Evolutionary conservation across 2,329 filamentous ascomycete genomes (phyloP).

Genomic region (Chaetothyriales sp.): DNA sequence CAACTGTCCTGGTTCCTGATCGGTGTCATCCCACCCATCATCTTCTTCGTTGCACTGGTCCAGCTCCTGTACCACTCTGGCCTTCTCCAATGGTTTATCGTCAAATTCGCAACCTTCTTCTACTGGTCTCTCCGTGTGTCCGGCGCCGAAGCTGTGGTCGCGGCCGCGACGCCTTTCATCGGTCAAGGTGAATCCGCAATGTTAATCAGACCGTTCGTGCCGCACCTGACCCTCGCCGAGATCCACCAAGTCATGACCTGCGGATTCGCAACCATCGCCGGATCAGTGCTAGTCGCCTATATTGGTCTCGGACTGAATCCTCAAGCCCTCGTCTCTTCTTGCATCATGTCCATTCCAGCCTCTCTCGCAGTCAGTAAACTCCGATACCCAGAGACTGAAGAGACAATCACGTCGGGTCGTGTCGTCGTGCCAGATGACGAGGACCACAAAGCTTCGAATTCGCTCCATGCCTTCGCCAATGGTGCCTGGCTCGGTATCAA

Average conservation of each 20-base stretch:
- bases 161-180: slow-evolving; percentile 84
- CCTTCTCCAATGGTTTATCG: slow-evolving; percentile 84
- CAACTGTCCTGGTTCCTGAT: too few species aligned
- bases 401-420: slow-evolving; percentile 67
- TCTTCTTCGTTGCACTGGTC: too few species aligned
- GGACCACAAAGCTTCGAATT: slow-evolving; percentile 62
- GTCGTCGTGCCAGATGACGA: slow-evolving; percentile 70
- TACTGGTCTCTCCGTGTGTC: slow-evolving; percentile 81
- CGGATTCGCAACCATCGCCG: slow-evolving; percentile 84
- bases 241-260: slow-evolving; percentile 87
- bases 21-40: too few species aligned
- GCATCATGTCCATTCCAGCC: slow-evolving; percentile 90
- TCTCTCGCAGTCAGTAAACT: slow-evolving; percentile 82
- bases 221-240: slow-evolving; percentile 74
- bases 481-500: slow-evolving; percentile 77
- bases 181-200: slow-evolving; percentile 90
- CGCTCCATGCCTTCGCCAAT: slow-evolving; percentile 71
- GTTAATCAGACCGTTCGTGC: slow-evolving; percentile 75
- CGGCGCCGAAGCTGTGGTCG: slow-evolving; percentile 85
- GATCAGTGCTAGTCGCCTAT: slow-evolving; percentile 74
- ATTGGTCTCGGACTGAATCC: slow-evolving; percentile 71
- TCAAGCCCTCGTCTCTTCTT: slow-evolving; percentile 76
- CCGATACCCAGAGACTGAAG: slow-evolving; percentile 76
- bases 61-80: too few species aligned
- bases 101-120: slow-evolving; percentile 79